These are phyloP conservation scores for Lindgomyces ingoldianus DNA, from an alignment of 495 filamentous ascomycete genomes.

Conservation along the genomic window DNA sequence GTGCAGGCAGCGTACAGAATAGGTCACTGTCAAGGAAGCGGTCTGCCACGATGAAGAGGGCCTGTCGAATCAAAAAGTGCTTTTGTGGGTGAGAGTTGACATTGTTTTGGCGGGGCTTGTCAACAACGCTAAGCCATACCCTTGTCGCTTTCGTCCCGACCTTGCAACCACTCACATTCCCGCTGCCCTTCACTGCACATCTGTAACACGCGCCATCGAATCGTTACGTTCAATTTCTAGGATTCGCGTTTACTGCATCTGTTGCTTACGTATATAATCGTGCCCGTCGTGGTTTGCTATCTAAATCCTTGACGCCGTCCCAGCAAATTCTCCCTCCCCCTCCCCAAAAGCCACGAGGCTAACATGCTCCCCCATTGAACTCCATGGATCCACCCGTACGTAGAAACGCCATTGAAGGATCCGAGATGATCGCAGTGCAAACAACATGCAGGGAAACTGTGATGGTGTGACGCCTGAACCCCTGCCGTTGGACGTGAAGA, in stretches of 20 bases:
- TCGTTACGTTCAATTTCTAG: no score
- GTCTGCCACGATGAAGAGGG: background rate
- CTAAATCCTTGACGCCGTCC: background rate
- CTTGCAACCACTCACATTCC: constrained; percentile 2
- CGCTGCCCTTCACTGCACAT: background rate
- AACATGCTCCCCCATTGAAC: background rate
- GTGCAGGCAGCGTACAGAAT: background rate
- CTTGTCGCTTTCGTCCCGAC: background rate
- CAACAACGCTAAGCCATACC: no score
- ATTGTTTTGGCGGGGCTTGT: background rate
- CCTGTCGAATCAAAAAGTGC: background rate
- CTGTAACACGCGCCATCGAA: background rate
- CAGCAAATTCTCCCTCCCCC: background rate
- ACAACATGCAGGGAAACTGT: constrained; percentile 1
- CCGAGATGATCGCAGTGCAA: background rate
- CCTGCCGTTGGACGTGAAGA: background rate
- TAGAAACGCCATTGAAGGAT: background rate
- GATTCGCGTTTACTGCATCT: no score
- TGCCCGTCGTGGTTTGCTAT: background rate
- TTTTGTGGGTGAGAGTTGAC: background rate
- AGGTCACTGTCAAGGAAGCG: background rate
- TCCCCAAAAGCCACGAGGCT: background rate
- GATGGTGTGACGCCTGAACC: background rate
- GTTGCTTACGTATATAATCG: no score
- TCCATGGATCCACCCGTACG: background rate